phyloP scores from a whole-genome alignment of 768 basidiomycete genomes.

The Podaxis sp. region DNA sequence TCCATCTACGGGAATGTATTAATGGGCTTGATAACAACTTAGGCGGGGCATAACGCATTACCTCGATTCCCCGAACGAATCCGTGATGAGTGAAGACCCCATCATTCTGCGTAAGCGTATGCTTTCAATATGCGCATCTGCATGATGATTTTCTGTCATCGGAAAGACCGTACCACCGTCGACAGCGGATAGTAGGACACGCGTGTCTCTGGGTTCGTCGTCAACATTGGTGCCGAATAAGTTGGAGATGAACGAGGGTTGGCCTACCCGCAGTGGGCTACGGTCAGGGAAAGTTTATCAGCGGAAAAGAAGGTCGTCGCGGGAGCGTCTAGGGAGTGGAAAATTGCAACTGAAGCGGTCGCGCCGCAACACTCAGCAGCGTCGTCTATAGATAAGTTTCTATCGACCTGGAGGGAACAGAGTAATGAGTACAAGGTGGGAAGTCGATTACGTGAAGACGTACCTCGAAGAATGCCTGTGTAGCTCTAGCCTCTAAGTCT shows the following conservation, averaged over 20 bases:
- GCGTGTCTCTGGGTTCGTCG: conserved; percentile 67
- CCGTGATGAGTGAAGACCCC: conserved; percentile 85
- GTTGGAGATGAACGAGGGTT: neutral
- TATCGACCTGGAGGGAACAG: conserved; percentile 59
- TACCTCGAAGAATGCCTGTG: conserved; percentile 86
- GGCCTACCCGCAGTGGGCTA: conserved; percentile 90
- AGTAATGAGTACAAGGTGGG: neutral
- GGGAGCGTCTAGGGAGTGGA: conserved; percentile 88
- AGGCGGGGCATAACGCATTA: conserved; percentile 29
- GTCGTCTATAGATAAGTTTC: conserved; percentile 64
- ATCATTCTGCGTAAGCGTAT: conserved; percentile 85
- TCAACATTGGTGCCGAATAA: conserved; percentile 9
- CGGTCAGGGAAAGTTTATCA: conserved; percentile 71
- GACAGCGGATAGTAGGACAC: conserved; percentile 79
- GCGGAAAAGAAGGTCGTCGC: conserved; percentile 83
- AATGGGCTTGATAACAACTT: conserved; percentile 9
- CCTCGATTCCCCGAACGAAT: conserved; percentile 93
- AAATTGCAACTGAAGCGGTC: conserved; percentile 85
- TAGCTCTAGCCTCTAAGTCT: conserved; percentile 84
- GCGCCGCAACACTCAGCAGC: conserved; percentile 81
- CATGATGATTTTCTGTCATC: conserved; percentile 95
- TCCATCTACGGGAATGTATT: conserved; percentile 61
- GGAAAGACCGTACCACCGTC: conserved; percentile 71
- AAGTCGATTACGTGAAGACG: conserved; percentile 21
- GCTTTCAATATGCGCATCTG: conserved; percentile 87